Percentiles rank a stretch among this genome's conserved stretches.
Evolutionary conservation across 768 basidiomycete genomes (phyloP).

Genomic region (Melanogaster broomeanus): DNA sequence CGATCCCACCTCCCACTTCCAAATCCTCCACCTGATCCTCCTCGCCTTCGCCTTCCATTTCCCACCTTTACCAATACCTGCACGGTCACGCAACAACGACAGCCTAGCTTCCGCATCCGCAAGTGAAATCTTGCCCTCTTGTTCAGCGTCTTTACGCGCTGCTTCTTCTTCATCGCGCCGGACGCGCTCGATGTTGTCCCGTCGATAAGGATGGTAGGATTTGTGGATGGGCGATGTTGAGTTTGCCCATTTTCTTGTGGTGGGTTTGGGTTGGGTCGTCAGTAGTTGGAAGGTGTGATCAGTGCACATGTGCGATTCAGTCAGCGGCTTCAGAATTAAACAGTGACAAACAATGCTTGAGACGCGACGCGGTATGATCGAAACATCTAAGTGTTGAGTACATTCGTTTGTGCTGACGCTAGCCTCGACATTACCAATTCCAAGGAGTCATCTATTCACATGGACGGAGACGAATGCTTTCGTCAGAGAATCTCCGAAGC

Average conservation of each 20-base stretch:
- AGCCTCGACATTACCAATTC: too few relatives aligned
- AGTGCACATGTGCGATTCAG: slow-evolving; percentile 1
- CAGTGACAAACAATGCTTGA: slow-evolving; percentile 12
- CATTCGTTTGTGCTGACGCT: too few relatives aligned
- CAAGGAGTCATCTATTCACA: not conserved
- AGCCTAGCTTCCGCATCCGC: slow-evolving; percentile 85
- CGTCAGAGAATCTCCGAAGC: slow-evolving; percentile 4
- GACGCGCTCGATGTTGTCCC: slow-evolving; percentile 84
- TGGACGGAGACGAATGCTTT: slow-evolving; percentile 20
- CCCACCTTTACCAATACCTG: slow-evolving; percentile 42
- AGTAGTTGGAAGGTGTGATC: not conserved
- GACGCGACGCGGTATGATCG: not conserved
- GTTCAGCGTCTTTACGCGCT: slow-evolving; percentile 58
- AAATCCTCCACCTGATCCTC: slow-evolving; percentile 32
- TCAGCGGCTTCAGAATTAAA: slow-evolving; percentile 16
- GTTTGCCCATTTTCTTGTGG: slow-evolving; percentile 82
- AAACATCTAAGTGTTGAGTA: too few relatives aligned
- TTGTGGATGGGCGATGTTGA: slow-evolving; percentile 92
- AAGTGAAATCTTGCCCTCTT: slow-evolving; percentile 71
- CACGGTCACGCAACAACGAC: slow-evolving; percentile 60
- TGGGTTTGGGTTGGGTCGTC: slow-evolving; percentile 88
- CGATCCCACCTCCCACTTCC: not conserved
- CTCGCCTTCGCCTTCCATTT: slow-evolving; percentile 40
- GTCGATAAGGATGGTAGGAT: slow-evolving; percentile 83
- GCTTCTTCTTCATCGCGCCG: slow-evolving; percentile 84